A percentile compares a stretch with the other conserved stretches of the same genome.
These are phyloP conservation scores for Cyclotella atomus DNA, from an alignment of 108 stramenopile species.

Conservation along the genomic window DNA sequence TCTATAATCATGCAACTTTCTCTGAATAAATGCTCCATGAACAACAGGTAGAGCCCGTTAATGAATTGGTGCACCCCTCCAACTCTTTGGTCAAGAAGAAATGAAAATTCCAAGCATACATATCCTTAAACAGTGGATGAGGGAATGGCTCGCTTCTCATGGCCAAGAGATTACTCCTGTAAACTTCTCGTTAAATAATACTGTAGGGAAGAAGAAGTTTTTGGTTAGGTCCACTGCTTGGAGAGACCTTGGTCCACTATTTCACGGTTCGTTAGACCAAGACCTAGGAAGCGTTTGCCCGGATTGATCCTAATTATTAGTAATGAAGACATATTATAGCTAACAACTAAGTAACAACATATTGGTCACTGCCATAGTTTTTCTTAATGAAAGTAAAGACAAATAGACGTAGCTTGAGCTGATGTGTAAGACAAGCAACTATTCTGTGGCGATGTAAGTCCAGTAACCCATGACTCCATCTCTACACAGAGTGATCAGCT, in stretches of 20 bases:
- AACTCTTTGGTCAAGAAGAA: constrained; percentile 92
- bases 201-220: constrained; percentile 97
- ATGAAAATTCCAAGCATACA: constrained; percentile 96
- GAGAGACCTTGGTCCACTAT: constrained; percentile 92
- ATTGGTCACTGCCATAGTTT: too few species aligned
- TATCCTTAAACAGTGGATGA: constrained; percentile 89
- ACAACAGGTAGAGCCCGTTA: constrained; percentile 91
- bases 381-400: too few species aligned
- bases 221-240: constrained; percentile 96
- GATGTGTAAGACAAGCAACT: too few species aligned
- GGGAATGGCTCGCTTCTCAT: constrained; percentile 80
- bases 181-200: constrained; percentile 91
- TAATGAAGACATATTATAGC: too few species aligned
- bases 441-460: neutral
- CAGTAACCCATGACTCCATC: neutral
- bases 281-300: constrained; percentile 83
- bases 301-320: too few species aligned
- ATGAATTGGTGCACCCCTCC: constrained; percentile 77
- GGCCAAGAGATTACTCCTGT: constrained; percentile 94
- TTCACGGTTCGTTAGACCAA: constrained; percentile 83
- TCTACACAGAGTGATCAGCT: neutral
- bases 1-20: constrained; percentile 91
- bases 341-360: too few species aligned
- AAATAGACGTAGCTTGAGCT: too few species aligned
- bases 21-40: constrained; percentile 95